These are phyloP conservation scores for Themeda triandra DNA, from an alignment of 176 grass and related monocot species.

Conservation along the genomic window DNA sequence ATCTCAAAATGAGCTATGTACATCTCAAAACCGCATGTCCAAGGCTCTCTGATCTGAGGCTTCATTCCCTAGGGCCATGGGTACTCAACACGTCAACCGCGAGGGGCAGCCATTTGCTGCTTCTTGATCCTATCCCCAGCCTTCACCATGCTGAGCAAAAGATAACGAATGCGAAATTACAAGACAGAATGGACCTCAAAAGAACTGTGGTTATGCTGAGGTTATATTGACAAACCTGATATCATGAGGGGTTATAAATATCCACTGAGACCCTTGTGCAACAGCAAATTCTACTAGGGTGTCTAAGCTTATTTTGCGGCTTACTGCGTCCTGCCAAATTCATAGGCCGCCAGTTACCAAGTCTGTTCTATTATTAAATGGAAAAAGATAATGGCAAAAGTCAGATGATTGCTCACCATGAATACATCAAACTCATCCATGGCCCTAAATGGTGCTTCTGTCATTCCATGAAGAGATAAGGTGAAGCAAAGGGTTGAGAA, in stretches of 20 bases:
- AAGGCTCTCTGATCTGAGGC: neutral
- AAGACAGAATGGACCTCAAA: neutral
- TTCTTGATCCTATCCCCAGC: slow-evolving; percentile 78
- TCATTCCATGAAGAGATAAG: slow-evolving; percentile 98
- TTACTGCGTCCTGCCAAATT: slow-evolving; percentile 79
- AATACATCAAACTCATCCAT: slow-evolving; percentile 99
- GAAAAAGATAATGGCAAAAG: slow-evolving; percentile 1
- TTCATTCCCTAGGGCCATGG: neutral
- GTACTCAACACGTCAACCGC: slow-evolving; percentile 41
- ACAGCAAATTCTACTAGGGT: slow-evolving; percentile 86
- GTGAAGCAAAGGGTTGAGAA: slow-evolving; percentile 97
- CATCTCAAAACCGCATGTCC: neutral
- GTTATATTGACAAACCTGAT: slow-evolving; percentile 62
- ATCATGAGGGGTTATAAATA: slow-evolving; percentile 92
- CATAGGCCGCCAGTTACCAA: slow-evolving; percentile 13
- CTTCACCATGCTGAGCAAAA: slow-evolving; percentile 75
- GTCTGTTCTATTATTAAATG: neutral
- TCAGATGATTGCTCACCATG: slow-evolving; percentile 51
- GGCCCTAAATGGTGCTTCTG: slow-evolving; percentile 91
- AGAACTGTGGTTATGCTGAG: neutral
- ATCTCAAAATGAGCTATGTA: neutral
- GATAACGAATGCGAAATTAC: neutral
- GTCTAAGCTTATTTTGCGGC: slow-evolving; percentile 93
- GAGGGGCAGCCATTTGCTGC: slow-evolving; percentile 91
- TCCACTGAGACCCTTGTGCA: slow-evolving; percentile 79